These are phyloP conservation scores for Xylaria multiplex DNA, from an alignment of 2,329 filamentous ascomycete species.

Conservation along the genomic window DNA sequence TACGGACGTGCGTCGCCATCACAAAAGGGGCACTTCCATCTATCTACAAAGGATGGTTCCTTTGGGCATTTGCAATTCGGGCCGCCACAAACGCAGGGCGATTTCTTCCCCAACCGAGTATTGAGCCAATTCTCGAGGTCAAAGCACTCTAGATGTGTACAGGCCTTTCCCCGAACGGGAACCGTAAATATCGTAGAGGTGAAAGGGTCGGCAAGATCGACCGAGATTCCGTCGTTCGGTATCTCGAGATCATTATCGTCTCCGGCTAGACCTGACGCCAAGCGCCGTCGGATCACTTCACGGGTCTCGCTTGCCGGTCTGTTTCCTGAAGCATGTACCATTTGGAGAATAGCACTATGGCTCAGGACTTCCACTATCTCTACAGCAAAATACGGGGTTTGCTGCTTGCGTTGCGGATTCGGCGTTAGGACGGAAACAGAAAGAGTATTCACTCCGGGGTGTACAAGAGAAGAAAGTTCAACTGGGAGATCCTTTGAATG, in stretches of 20 bases:
- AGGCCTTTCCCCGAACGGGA: slow-evolving; percentile 76
- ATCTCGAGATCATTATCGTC: slow-evolving; percentile 73
- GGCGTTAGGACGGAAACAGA: slow-evolving; percentile 57
- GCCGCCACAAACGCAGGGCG: slow-evolving; percentile 47
- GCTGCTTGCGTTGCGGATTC: slow-evolving; percentile 36
- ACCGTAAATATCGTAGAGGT: slow-evolving; percentile 70
- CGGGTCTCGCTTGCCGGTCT: slow-evolving; percentile 62
- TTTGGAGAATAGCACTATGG: slow-evolving; percentile 56
- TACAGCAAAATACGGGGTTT: slow-evolving; percentile 72
- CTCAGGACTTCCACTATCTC: slow-evolving; percentile 72
- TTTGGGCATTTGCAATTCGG: slow-evolving; percentile 53
- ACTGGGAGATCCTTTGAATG: slow-evolving; percentile 79
- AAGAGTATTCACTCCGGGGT: slow-evolving; percentile 69
- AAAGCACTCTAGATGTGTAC: slow-evolving; percentile 87
- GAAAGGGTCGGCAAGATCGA: slow-evolving; percentile 76
- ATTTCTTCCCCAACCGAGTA: slow-evolving; percentile 65
- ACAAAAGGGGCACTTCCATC: slow-evolving; percentile 91
- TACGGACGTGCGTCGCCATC: slow-evolving; percentile 78
- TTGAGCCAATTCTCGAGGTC: slow-evolving; percentile 84
- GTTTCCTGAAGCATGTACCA: slow-evolving; percentile 51
- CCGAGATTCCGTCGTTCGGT: slow-evolving; percentile 64
- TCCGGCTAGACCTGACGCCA: slow-evolving; percentile 49
- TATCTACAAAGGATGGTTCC: slow-evolving; percentile 70
- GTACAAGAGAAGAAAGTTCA: slow-evolving; percentile 73
- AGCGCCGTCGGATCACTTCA: slow-evolving; percentile 63